Conservation (phyloP, 1,284 basidiomycete genomes). For the Athelia psychrophila region DNA sequence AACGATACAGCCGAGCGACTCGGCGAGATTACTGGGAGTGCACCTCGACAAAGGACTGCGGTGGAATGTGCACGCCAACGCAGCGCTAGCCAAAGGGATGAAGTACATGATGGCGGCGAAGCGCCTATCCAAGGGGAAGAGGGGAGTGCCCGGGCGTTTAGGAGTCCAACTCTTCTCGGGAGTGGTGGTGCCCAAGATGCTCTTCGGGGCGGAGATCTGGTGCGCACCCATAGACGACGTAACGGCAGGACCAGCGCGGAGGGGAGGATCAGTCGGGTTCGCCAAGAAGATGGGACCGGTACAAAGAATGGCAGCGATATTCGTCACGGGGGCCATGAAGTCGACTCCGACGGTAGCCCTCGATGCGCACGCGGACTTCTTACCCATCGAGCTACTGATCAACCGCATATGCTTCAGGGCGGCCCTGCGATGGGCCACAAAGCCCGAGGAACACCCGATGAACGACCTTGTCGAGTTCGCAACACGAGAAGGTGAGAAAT, state of each 20-base stretch:
- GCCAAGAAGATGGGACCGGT: slow-evolving; percentile 11
- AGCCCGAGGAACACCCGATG: slow-evolving; percentile 32
- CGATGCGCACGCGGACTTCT: slow-evolving; percentile 27
- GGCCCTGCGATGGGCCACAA: slow-evolving; percentile 24
- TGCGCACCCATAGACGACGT: slow-evolving; percentile 18
- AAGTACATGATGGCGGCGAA: background rate
- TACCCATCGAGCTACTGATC: slow-evolving; percentile 25
- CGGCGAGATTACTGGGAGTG: background rate
- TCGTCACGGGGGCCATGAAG: slow-evolving; percentile 31
- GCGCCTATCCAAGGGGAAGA: slow-evolving; percentile 13
- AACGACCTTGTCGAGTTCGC: slow-evolving; percentile 5
- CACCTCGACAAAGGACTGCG: background rate
- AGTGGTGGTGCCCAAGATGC: slow-evolving; percentile 30
- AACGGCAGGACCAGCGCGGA: background rate
- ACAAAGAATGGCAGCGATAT: slow-evolving; percentile 27
- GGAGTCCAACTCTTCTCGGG: slow-evolving; percentile 21
- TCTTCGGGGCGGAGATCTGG: slow-evolving; percentile 34
- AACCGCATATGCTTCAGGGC: slow-evolving; percentile 21
- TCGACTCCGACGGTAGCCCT: slow-evolving; percentile 29
- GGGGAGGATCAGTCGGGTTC: slow-evolving; percentile 5
- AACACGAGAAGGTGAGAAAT: slow-evolving; percentile 7
- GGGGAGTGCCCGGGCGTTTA: slow-evolving; percentile 12
- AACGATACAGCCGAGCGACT: background rate
- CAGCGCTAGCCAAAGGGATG: background rate
- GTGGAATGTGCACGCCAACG: background rate